A percentile compares a stretch with the other conserved stretches of the same genome.
These are phyloP conservation scores for Yamadazyma triangularis DNA, from an alignment of 1,139 yeast genomes.

Conservation along the genomic window DNA sequence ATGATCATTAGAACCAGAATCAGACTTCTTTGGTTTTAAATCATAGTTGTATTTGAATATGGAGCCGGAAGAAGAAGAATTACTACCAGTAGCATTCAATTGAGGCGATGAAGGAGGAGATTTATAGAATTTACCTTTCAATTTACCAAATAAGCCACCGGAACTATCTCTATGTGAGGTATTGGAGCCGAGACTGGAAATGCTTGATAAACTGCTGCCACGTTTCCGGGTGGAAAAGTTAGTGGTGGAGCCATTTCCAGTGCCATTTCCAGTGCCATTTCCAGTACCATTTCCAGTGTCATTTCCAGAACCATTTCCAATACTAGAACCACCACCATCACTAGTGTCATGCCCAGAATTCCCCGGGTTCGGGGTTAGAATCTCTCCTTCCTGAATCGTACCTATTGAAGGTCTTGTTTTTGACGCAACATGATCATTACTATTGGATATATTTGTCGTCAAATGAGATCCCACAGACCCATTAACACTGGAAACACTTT, in stretches of 20 bases:
- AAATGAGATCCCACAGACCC: slow-evolving; percentile 17
- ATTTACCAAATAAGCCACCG: slow-evolving; percentile 34
- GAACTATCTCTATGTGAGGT: slow-evolving; percentile 7
- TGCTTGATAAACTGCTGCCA: slow-evolving; percentile 6
- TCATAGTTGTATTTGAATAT: slow-evolving; percentile 7
- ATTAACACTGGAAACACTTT: background rate
- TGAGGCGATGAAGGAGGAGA: slow-evolving; percentile 13
- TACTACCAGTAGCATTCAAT: slow-evolving; percentile 5
- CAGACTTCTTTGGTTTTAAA: slow-evolving; percentile 2
- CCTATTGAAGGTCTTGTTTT: slow-evolving; percentile 36
- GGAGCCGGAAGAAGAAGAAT: slow-evolving; percentile 4
- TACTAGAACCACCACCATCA: slow-evolving; percentile 1
- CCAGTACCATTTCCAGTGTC: too few relatives aligned
- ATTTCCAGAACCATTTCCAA: background rate
- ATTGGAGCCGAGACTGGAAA: slow-evolving; percentile 6
- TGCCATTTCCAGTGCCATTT: too few relatives aligned
- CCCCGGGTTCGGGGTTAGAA: slow-evolving; percentile 7
- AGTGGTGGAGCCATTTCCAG: too few relatives aligned
- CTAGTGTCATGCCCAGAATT: background rate
- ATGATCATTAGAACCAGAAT: slow-evolving; percentile 2
- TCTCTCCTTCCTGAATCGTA: slow-evolving; percentile 28
- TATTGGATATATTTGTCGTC: slow-evolving; percentile 28
- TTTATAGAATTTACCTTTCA: slow-evolving; percentile 31
- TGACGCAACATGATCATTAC: slow-evolving; percentile 25
- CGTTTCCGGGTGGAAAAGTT: slow-evolving; percentile 4